These are phyloP conservation scores for Trypanosoma conorhini DNA, from an alignment of 208 protist species.

Conservation along the genomic window DNA sequence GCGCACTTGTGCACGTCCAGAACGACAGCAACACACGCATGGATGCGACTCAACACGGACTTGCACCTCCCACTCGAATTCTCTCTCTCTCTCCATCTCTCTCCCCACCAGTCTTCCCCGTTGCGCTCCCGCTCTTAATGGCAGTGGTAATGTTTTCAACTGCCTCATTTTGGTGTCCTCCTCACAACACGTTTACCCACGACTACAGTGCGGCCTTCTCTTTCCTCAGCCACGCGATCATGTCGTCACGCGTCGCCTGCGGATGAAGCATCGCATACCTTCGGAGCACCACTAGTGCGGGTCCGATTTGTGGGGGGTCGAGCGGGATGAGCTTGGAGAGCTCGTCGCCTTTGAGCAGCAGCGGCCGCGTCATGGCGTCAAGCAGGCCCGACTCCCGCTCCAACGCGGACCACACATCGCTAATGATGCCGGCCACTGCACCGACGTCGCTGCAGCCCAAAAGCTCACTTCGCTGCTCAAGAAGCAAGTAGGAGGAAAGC, in stretches of 20 bases:
- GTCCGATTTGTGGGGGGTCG: constrained; percentile 46
- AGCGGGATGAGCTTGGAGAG: constrained; percentile 51
- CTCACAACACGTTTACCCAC: background rate
- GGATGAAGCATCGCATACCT: constrained; percentile 61
- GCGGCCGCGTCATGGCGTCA: constrained; percentile 34
- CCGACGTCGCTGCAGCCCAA: constrained; percentile 15
- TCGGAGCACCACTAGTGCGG: constrained; percentile 50
- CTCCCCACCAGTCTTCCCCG: background rate
- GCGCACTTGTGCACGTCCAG: background rate
- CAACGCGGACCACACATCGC: constrained; percentile 37
- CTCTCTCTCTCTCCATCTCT: background rate
- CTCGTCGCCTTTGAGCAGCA: constrained; percentile 74
- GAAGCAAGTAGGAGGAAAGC: constrained; percentile 50
- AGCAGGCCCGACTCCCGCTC: constrained; percentile 46
- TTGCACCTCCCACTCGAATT: background rate
- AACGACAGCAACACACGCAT: too few species aligned
- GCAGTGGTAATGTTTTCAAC: background rate
- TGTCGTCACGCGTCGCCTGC: constrained; percentile 27
- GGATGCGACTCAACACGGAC: too few species aligned
- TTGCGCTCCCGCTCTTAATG: background rate
- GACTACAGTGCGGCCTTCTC: constrained; percentile 5
- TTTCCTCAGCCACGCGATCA: constrained; percentile 30
- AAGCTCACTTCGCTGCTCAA: constrained; percentile 32
- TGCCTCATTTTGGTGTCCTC: background rate
- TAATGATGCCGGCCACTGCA: constrained; percentile 18